Evolutionary conservation across 2,329 filamentous ascomycete species (phyloP).

Genomic region (Chalara sp.): DNA sequence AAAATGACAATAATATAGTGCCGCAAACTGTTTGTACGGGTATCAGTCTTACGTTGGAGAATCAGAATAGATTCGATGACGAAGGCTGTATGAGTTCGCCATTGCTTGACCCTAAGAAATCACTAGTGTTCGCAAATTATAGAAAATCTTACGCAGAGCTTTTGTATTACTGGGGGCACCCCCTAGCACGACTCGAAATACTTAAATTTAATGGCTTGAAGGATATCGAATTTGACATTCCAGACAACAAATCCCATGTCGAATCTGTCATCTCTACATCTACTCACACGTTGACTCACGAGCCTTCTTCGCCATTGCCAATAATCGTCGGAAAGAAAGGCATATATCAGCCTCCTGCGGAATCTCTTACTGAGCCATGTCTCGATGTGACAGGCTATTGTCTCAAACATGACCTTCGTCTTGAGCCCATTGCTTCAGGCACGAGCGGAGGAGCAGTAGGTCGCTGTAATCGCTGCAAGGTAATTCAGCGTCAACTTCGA

Average conservation of each 20-base stretch:
- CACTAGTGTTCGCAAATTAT: slow-evolving; percentile 49
- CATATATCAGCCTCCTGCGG: slow-evolving; percentile 41
- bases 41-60: slow-evolving; percentile 44
- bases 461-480: slow-evolving; percentile 42
- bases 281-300: slow-evolving; percentile 14
- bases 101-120: slow-evolving; percentile 44
- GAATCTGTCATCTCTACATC: slow-evolving; percentile 22
- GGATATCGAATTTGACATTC: slow-evolving; percentile 29
- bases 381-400: slow-evolving; percentile 59
- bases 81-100: slow-evolving; percentile 58
- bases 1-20: slow-evolving; percentile 15
- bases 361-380: slow-evolving; percentile 39
- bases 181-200: slow-evolving; percentile 56
- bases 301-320: slow-evolving; percentile 33
- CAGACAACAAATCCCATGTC: slow-evolving; percentile 21
- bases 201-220: slow-evolving; percentile 62
- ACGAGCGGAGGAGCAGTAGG: slow-evolving; percentile 39
- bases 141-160: slow-evolving; percentile 62
- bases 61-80: slow-evolving; percentile 61
- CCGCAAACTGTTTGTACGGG: slow-evolving; percentile 20
- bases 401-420: slow-evolving; percentile 53
- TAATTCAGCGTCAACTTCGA: slow-evolving; percentile 47
- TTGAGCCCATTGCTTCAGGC: slow-evolving; percentile 45
- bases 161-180: slow-evolving; percentile 59
- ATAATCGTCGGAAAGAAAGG: slow-evolving; percentile 53